Base-by-base conservation (phyloP, 2,329 filamentous ascomycete species). In the Cladophialophora carrionii region DNA sequence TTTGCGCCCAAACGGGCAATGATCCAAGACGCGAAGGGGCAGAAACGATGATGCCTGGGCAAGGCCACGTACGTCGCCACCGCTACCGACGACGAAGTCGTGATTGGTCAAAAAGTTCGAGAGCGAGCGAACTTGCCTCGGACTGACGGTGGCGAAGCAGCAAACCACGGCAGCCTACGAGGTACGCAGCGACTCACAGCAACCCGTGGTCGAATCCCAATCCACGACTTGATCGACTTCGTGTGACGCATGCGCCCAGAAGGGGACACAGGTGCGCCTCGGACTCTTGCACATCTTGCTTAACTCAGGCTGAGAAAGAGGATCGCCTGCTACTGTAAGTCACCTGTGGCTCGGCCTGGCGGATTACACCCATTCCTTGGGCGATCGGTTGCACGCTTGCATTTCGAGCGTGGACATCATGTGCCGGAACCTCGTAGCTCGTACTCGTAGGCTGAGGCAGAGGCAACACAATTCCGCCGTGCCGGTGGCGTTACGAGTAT, bases 291-390 rank as follows among this genome's bases (percentile, higher is more conserved):
- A 41, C n/a, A n/a, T 34, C 46, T 52, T 60, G 57, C 57, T 60
- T 49, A 41, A 60, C 46, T 60, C 43, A 52, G 46, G 46, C 57
- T 60, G 57, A 60, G 43, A 29, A 52, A 31, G 43, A 32, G 37
- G 32, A 10, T 34, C 26, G 46, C 34, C 37, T 34, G 22, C 24
- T 10, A 5, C 31, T 2, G 8, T 3, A 3, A 20, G 10, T 51
- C 31, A 9, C 22, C 32, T 26, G 14, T 4, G n/a, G 57, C 48
- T 41, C 43, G 46, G 57, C 46, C 52, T 51, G 20, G 29, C 48
- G 57, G 43, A 17, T 37, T 59, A 29, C 26, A 20, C 48, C 48
- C 48, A 51, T 29, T 17, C 24, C 9, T 10, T 29, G 20, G 20
- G 9, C 20, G 20, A 29, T 51, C 48, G 48, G n/a, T 51, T 17